Evolutionary conservation across 768 basidiomycete species (phyloP).

Genomic region (Termitomyces sp.): DNA sequence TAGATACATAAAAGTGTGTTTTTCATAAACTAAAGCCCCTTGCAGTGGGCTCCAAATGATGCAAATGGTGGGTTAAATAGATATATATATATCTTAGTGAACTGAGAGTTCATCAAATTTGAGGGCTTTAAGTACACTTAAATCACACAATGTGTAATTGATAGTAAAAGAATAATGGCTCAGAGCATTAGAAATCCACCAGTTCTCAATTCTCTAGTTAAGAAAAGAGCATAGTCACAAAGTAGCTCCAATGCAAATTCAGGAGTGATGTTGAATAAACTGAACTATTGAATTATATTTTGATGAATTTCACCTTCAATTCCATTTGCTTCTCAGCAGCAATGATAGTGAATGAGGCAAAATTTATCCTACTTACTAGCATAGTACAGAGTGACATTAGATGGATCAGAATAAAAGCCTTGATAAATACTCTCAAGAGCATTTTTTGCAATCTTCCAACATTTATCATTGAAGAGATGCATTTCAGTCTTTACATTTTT

Average conservation of each 20-base stretch:
- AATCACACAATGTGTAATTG: too few species aligned
- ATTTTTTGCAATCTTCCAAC: background rate
- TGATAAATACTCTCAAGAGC: background rate
- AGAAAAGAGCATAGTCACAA: background rate
- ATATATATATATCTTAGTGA: too few species aligned
- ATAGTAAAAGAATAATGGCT: background rate
- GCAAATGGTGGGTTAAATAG: too few species aligned
- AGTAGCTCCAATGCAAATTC: background rate
- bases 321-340: background rate
- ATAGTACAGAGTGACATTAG: background rate
- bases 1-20: too few species aligned
- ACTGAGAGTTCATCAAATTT: too few species aligned
- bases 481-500: background rate
- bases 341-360: background rate
- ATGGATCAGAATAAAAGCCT: background rate
- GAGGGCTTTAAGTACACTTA: too few species aligned
- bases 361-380: background rate
- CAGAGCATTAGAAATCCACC: background rate
- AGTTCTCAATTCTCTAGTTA: background rate
- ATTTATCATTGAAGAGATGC: background rate
- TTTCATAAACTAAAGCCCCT: too few species aligned
- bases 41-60: too few species aligned
- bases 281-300: background rate
- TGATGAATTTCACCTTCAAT: background rate
- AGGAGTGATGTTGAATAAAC: background rate